A percentile compares a stretch with the other conserved stretches of the same genome.
Conservation (phyloP, 345 rosid species). For the Hibiscus tridactylites region DNA sequence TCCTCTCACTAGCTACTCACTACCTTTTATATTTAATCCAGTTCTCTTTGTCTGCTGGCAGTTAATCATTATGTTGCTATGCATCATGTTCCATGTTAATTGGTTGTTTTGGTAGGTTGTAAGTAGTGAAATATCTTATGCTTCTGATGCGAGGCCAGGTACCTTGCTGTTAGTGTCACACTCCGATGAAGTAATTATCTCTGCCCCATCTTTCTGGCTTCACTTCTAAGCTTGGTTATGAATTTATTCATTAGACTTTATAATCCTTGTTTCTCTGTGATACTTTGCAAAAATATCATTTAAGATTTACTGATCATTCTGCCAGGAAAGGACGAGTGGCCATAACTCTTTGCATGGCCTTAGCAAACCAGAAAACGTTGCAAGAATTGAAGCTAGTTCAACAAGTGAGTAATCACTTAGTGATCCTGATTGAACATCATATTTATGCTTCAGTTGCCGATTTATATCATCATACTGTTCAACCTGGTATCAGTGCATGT, state of each 20-base stretch:
- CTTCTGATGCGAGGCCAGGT: conserved; percentile 22
- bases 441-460: background rate
- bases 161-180: conserved; percentile 21
- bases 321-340: conserved; percentile 23
- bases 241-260: background rate
- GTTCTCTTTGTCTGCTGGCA: conserved; percentile 6
- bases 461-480: background rate
- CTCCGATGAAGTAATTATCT: conserved; percentile 7
- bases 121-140: conserved; percentile 26
- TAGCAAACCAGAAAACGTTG: conserved; percentile 24
- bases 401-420: conserved; percentile 27
- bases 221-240: background rate
- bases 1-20: background rate
- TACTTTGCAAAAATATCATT: background rate
- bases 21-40: background rate
- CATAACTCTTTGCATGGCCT: conserved; percentile 1
- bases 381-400: conserved; percentile 27
- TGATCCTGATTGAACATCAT: conserved; percentile 1
- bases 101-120: conserved; percentile 22
- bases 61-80: conserved; percentile 11
- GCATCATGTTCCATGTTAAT: background rate
- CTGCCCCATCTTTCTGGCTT: background rate
- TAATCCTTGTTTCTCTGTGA: background rate
- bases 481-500: background rate
- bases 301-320: background rate